Base-by-base conservation (phyloP, 129 eudicot species). In the Gnaphalium uliginosum region DNA sequence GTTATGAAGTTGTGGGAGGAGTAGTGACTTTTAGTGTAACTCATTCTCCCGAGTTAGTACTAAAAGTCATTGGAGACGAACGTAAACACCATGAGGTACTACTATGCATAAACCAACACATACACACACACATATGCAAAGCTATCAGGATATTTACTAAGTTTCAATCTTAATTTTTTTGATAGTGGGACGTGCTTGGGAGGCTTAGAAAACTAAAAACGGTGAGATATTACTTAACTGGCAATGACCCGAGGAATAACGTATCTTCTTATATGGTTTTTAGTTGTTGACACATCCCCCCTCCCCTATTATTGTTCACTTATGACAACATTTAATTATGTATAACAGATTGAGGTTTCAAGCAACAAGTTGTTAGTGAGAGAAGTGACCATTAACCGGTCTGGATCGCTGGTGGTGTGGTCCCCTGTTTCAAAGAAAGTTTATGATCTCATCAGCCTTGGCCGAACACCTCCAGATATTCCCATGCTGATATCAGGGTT, bases 401-500 rank as follows among this genome's bases (percentile, higher is more conserved):
- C 65, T 59, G 65, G 65, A 21, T 59, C 65, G 24, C 17, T 59
- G 10, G 18, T 59, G 29, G 65, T 24, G 15, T 59, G 65, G 65
- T 21, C 65, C 65, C 0, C 1, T 9, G 17, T 59, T 23, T 2
- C 29, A 21, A 59, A 9, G 26, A 4, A 59, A 3, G 17, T 9
- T 8, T 59, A 1, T 59, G 65, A 22, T 8, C 65, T 6, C 27
- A 23, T 22, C 65, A 9, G 17, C 3, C 65, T 22, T 58, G 65
- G 30, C 27, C 4, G 1, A 24, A 23, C 15, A 7, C 18, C 18
- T 59, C 27, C 30, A 4, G 32, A 10, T 59, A 11, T 59, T 24
- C 32, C 65, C 27, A 2, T 59, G 0, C 5, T 59, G 32, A 21
- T 59, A 24, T 59, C 65, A 23, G 65, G 30, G n/a, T 21, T 59